phyloP scores from a whole-genome alignment of 116 monocot genomes.

The Thalassia testudinum region DNA sequence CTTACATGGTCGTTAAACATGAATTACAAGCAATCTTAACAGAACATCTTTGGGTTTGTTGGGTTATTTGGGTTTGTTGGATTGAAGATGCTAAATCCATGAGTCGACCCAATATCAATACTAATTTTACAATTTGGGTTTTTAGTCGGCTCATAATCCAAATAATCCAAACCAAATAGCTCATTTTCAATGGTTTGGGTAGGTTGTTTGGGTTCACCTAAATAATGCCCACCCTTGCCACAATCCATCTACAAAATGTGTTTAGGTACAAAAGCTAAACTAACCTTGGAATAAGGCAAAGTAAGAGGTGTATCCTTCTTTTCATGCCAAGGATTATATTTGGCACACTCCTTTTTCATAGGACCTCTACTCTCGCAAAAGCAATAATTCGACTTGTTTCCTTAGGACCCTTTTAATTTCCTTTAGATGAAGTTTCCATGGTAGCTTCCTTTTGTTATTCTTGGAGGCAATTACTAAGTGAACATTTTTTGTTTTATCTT shows the following conservation, averaged over 20 bases:
- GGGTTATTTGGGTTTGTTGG: too few relatives aligned
- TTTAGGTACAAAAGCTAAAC: conserved; percentile 7
- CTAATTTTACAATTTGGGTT: too few relatives aligned
- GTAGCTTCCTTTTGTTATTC: background rate
- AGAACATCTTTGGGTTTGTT: too few relatives aligned
- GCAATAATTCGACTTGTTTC: conserved; percentile 5
- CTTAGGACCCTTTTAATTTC: background rate
- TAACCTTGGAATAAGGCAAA: conserved; percentile 15
- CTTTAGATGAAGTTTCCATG: background rate
- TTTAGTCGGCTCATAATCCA: too few relatives aligned
- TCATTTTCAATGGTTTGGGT: too few relatives aligned
- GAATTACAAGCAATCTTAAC: too few relatives aligned
- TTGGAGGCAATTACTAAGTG: background rate
- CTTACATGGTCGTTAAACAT: too few relatives aligned
- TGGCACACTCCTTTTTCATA: conserved; percentile 14
- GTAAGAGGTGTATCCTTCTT: conserved; percentile 15
- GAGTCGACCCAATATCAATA: too few relatives aligned
- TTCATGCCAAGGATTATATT: conserved; percentile 4
- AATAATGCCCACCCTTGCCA: too few relatives aligned
- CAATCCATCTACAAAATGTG: conserved; percentile 14
- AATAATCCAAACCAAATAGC: too few relatives aligned
- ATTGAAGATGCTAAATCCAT: too few relatives aligned
- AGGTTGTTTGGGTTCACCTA: too few relatives aligned
- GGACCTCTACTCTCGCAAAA: conserved; percentile 13
- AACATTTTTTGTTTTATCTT: conserved; percentile 13